phyloP scores from a whole-genome alignment of 2,329 filamentous ascomycete species.

The Xylaria polymorpha region DNA sequence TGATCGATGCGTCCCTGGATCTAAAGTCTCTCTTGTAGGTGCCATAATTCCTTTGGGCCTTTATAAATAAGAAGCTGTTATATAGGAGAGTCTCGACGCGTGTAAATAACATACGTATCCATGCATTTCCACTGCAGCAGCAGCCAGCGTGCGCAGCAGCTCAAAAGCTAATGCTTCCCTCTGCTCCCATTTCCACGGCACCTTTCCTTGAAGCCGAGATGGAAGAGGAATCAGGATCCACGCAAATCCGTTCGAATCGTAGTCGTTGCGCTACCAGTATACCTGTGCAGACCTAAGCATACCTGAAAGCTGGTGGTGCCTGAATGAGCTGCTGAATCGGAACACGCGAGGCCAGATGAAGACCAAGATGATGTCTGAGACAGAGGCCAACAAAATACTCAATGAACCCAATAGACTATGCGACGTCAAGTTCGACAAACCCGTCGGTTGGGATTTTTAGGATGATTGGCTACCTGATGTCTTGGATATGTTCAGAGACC shows the following conservation, averaged over 20 bases:
- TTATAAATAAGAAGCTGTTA: too few relatives aligned
- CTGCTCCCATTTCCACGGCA: background rate
- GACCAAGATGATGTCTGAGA: slow-evolving; percentile 22
- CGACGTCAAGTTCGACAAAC: slow-evolving; percentile 19
- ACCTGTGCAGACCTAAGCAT: slow-evolving; percentile 2
- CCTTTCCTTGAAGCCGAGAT: too few relatives aligned
- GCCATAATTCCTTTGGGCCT: too few relatives aligned
- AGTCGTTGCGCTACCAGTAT: slow-evolving; percentile 28
- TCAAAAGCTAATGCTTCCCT: background rate
- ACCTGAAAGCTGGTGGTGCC: background rate
- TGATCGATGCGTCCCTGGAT: too few relatives aligned
- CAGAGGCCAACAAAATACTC: background rate
- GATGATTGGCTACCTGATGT: slow-evolving; percentile 25
- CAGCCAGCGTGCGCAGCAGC: too few relatives aligned
- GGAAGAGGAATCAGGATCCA: background rate
- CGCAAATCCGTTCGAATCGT: slow-evolving; percentile 16
- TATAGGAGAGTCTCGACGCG: too few relatives aligned
- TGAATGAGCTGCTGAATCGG: background rate
- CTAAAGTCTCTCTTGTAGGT: too few relatives aligned
- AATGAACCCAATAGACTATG: background rate
- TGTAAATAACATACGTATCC: too few relatives aligned
- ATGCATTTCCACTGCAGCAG: too few relatives aligned
- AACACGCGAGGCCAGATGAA: slow-evolving; percentile 25
- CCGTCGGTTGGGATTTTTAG: slow-evolving; percentile 31
- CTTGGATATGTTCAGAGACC: slow-evolving; percentile 1